phyloP scores from a whole-genome alignment of 495 filamentous ascomycete genomes.

The Corynascus novoguineensis region DNA sequence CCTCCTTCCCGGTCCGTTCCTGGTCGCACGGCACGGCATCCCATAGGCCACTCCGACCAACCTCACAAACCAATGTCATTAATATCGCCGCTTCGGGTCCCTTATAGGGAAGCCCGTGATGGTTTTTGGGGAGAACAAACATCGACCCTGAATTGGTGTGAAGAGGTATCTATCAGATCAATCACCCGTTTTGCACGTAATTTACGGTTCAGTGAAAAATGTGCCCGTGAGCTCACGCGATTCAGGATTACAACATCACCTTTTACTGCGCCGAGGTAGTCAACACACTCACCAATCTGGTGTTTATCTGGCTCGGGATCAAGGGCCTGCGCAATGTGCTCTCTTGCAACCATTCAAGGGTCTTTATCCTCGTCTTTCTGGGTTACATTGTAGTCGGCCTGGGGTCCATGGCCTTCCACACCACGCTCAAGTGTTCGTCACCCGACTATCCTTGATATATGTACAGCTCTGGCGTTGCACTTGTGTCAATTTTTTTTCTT shows the following conservation, averaged over 20 bases:
- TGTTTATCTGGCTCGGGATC: constrained; percentile 68
- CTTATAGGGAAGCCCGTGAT: constrained; percentile 61
- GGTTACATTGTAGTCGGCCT: constrained; percentile 77
- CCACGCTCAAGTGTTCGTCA: constrained; percentile 69
- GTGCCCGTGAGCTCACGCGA: too few relatives aligned
- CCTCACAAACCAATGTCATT: constrained; percentile 11
- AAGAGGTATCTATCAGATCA: constrained; percentile 57
- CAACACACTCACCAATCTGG: constrained; percentile 68
- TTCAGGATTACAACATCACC: constrained; percentile 45
- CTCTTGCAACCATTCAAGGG: constrained; percentile 61
- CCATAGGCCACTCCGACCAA: neutral
- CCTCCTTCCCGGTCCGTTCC: neutral
- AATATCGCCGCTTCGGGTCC: constrained; percentile 40
- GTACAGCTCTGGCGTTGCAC: neutral
- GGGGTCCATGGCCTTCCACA: constrained; percentile 78
- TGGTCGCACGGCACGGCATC: constrained; percentile 1
- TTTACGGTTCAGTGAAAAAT: too few relatives aligned
- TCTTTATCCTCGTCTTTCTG: constrained; percentile 64
- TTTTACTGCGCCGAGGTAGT: constrained; percentile 44
- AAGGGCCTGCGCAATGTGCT: constrained; percentile 68
- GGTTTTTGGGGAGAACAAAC: constrained; percentile 85
- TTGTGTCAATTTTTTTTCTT: neutral
- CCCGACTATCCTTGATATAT: neutral
- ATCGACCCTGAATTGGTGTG: constrained; percentile 88
- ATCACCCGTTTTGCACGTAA: neutral